Base-by-base conservation (phyloP, 768 basidiomycete species). In the Russula virescens region DNA sequence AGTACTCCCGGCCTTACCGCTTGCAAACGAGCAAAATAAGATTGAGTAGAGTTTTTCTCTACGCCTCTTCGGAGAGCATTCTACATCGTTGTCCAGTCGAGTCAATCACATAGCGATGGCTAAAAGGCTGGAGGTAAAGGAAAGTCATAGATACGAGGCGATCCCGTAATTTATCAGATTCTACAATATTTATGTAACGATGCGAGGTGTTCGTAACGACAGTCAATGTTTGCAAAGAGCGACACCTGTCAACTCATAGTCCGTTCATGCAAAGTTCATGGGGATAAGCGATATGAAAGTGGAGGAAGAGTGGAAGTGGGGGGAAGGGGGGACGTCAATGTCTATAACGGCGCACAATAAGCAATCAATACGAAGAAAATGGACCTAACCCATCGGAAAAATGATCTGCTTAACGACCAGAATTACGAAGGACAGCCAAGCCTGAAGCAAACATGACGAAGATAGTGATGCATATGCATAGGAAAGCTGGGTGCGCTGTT, bases 391-490 rank as follows among this genome's bases (percentile, higher is more conserved):
- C 46, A 57, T 57, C 54, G n/a, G n/a, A n/a, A n/a, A n/a, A 21
- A 34, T 34, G 14, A 40, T 55, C 34, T 18, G 31, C 23, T 49
- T 60, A 72, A 58, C 70, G 73, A 56, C 67, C 28, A 31, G 69
- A 62, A 45, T 72, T 73, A 45, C 85, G 77, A 35, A 88, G 72
- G 50, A 87, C 72, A 5, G 81, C 76, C 69, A 82, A 81, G 31
- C 87, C 87, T n/a, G 85, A 87, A 28, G 87, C 74, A 70, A 88
- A 77, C 73, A 87, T 79, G 69, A 89, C 76, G 66, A 87, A 73
- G 58, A 88, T 72, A 3, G 84, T 82, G 49, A 82, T 78, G 16
- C 82, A 43, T 54, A 87, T 64, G 59, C 81, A 81, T 61, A 82
- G 73, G 68, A 84, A 78, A 0, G 81, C 83, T 0, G 85, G 85